phyloP scores from a whole-genome alignment of 257 asterid genomes.

The Echium plantagineum region DNA sequence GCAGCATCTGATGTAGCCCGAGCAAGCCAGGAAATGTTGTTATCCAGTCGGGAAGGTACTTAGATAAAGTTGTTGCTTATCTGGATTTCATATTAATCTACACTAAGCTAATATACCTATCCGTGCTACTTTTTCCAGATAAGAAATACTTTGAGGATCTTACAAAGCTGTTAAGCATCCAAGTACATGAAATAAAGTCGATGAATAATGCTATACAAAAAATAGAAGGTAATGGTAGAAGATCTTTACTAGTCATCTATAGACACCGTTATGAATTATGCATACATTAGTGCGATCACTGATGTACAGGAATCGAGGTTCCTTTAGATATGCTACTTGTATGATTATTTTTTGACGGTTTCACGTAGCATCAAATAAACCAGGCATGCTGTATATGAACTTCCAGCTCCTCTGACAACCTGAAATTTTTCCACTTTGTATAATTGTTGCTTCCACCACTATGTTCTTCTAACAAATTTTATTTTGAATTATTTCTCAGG shows the following conservation, averaged over 20 bases:
- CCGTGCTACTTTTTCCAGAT: constrained; percentile 33
- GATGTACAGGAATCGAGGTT: too few relatives aligned
- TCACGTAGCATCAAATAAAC: too few relatives aligned
- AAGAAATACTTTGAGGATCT: constrained; percentile 81
- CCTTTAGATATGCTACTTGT: too few relatives aligned
- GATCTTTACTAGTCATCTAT: constrained; percentile 6
- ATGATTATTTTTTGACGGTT: too few relatives aligned
- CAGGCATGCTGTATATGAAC: too few relatives aligned
- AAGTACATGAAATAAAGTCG: constrained; percentile 81
- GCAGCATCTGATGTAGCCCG: constrained; percentile 96
- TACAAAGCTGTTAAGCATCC: constrained; percentile 51
- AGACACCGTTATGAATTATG: not conserved
- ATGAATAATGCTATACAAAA: constrained; percentile 62
- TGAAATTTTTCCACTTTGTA: not conserved
- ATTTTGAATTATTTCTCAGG: constrained; percentile 33
- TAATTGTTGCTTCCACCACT: not conserved
- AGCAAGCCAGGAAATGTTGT: constrained; percentile 77
- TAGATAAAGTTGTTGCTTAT: constrained; percentile 2
- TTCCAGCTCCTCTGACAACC: too few relatives aligned
- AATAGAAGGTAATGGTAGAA: constrained; percentile 51
- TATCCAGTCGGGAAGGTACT: constrained; percentile 65
- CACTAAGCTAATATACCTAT: not conserved
- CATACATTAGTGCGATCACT: too few relatives aligned
- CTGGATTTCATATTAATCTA: not conserved
- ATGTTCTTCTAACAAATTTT: constrained; percentile 11